Evolutionary conservation across 352 stramenopile genomes (phyloP), one percentile per base, ranked within the genome.

Genomic region (Pythium utonaiense): DNA sequence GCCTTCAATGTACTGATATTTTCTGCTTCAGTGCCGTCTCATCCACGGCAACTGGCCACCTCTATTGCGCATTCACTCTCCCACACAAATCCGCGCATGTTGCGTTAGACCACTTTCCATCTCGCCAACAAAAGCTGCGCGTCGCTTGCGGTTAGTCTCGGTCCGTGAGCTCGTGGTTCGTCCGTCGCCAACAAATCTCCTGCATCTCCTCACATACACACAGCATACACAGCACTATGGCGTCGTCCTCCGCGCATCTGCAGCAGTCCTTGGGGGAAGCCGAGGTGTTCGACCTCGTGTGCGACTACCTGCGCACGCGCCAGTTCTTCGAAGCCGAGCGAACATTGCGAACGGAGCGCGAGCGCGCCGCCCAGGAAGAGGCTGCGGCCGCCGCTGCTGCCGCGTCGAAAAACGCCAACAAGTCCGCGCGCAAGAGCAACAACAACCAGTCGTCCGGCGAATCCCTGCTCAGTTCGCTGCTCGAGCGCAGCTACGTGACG

Each of bases 261-360:
- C 85, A 93, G 68, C 85, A 94, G 66, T 89, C 70, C 51, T 63
- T 94, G 9, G 85, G 85, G 47, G 85, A 94, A 61, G 80, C 83
- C 3, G 85, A 94, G 70, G 85, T 94, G 17, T 94, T 94, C 56
- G 85, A 94, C 60, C 81, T 94, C 55, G 85, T 94, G 12, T 94
- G 85, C 64, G 85, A 94, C 69, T 94, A 94, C 69, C 68, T 94
- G 53, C 85, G 85, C 60, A 93, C 85, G 48, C 83, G 85, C 19
- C 82, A 94, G 70, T 94, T 94, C 71, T 94, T 91, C 60, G 70
- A 93, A 47, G 85, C 85, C 9, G 85, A 94, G 62, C 70, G 77
- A 28, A 87, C 81, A 52, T 57, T 94, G 48, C 78, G 84, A 45
- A 80, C 70, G 1, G 85, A 94, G 68, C 82, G 85, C 34, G 77